A percentile compares a stretch with the other conserved stretches of the same genome.
Evolutionary conservation across 805 yeast genomes (phyloP).

Genomic region (Candida koratica): DNA sequence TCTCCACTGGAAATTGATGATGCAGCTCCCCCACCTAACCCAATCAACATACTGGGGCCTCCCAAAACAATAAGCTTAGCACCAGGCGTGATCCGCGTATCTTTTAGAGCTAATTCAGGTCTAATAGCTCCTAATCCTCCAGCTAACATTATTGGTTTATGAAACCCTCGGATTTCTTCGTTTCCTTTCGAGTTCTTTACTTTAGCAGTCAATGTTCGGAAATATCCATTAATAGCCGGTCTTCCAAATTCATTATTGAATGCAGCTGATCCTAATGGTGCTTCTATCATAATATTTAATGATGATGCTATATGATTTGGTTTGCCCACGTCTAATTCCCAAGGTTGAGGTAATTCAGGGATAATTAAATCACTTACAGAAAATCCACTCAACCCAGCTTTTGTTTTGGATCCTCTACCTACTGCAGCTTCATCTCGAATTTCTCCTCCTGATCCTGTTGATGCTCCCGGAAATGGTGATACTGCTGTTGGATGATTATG

Average conservation of each 20-base stretch:
- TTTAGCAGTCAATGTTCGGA: slow-evolving; percentile 86
- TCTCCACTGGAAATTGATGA: slow-evolving; percentile 95
- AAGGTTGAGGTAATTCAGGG: slow-evolving; percentile 83
- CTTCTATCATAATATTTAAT: slow-evolving; percentile 92
- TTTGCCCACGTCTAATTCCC: slow-evolving; percentile 90
- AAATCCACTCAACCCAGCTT: slow-evolving; percentile 94
- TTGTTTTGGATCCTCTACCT: slow-evolving; percentile 95
- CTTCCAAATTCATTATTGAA: slow-evolving; percentile 98
- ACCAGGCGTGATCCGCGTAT: slow-evolving; percentile 85
- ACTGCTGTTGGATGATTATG: slow-evolving; percentile 99
- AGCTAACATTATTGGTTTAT: slow-evolving; percentile 98
- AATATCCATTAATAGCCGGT: slow-evolving; percentile 95
- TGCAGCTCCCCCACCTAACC: slow-evolving; percentile 99
- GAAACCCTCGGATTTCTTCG: slow-evolving; percentile 87
- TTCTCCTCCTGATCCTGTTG: slow-evolving; percentile 99
- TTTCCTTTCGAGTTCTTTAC: slow-evolving; percentile 60
- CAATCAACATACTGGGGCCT: slow-evolving; percentile 97
- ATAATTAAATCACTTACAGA: slow-evolving; percentile 86
- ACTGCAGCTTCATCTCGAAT: slow-evolving; percentile 99
- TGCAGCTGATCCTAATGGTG: slow-evolving; percentile 96
- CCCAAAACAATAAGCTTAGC: slow-evolving; percentile 90
- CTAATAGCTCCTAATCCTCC: slow-evolving; percentile 98
- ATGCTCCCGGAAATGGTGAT: slow-evolving; percentile 98
- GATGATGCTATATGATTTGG: slow-evolving; percentile 93
- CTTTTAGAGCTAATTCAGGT: slow-evolving; percentile 87